Base-by-base conservation (phyloP, 1,284 basidiomycete genomes). In the Ustilago esculenta region DNA sequence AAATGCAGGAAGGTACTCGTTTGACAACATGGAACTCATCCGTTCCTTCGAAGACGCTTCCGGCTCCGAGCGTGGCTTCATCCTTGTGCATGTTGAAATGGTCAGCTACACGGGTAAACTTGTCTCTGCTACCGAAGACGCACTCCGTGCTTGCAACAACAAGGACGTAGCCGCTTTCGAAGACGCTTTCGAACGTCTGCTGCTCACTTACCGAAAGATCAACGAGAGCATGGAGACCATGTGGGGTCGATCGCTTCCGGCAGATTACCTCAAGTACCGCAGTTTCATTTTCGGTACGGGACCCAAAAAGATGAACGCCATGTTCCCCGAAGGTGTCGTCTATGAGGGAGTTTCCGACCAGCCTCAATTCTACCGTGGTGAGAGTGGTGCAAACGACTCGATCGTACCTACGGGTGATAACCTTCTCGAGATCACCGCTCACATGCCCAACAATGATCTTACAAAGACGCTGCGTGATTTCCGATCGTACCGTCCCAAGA, bases 231-330 rank as follows among this genome's bases (percentile, higher is more conserved):
- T 81, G 79, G 77, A 79, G 45, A 78, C 71, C 25, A 81, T 81
- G 79, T 81, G 79, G 79, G 10, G 10, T 5, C 60, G 75, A 8
- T 64, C 55, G 1, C 49, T 72, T 3, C 70, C 72, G 2, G 20
- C 39, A 2, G 79, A 81, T 42, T 81, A 81, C 36, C 68, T 77
- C 41, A 74, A 70, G 40, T 79, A 79, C 60, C 66, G 79, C 8
- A 58, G 63, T 30, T 81, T 81, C 55, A 81, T 81, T 64, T 81
- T 79, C 33, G 79, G 79, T 15, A 75, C 72, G 2, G 77, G 68
- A 11, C 77, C 77, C 8, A 71, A 74, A 45, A 72, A 77, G 50
- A 58, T 58, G 47, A 81, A 79, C 24, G 61, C 67, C 23, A 77
- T 79, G 76, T 81, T 81, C 70, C 79, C 79, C 3, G 39, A 74